Conservation (phyloP, 768 basidiomycete species). For the Leccinum boreale region DNA sequence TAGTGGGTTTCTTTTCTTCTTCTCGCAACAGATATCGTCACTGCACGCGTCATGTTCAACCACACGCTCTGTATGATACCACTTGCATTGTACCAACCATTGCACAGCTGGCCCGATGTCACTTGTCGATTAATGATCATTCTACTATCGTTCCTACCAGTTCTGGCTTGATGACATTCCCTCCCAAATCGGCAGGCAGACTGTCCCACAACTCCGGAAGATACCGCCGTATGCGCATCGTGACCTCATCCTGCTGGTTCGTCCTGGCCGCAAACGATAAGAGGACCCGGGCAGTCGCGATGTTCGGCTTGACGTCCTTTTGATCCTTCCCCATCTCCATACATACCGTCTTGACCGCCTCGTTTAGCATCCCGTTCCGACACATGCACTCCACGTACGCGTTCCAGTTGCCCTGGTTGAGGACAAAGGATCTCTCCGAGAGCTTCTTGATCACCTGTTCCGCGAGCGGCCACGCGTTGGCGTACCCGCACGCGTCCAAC, state of each 20-base stretch:
- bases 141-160: constrained; percentile 3
- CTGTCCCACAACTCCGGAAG: constrained; percentile 36
- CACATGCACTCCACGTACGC: constrained; percentile 86
- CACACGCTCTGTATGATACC: constrained; percentile 44
- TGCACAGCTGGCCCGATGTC: constrained; percentile 13
- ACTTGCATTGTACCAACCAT: constrained; percentile 23
- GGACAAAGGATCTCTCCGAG: constrained; percentile 42
- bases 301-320: constrained; percentile 44
- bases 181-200: constrained; percentile 21
- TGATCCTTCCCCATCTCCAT: constrained; percentile 52
- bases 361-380: constrained; percentile 58
- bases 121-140: constrained; percentile 12
- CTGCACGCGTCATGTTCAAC: constrained; percentile 57
- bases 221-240: constrained; percentile 42
- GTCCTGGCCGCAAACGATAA: constrained; percentile 48
- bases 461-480: constrained; percentile 49
- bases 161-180: constrained; percentile 19
- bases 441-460: constrained; percentile 54
- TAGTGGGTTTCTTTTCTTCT: constrained; percentile 38
- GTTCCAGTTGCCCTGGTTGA: constrained; percentile 75
- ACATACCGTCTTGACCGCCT: constrained; percentile 64
- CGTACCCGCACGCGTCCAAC: constrained; percentile 77
- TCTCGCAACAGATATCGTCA: constrained; percentile 47
- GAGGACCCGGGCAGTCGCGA: constrained; percentile 50
- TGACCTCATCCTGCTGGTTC: constrained; percentile 43